These are phyloP conservation scores for Niebla homalea DNA, from an alignment of 495 filamentous ascomycete genomes.

Conservation along the genomic window DNA sequence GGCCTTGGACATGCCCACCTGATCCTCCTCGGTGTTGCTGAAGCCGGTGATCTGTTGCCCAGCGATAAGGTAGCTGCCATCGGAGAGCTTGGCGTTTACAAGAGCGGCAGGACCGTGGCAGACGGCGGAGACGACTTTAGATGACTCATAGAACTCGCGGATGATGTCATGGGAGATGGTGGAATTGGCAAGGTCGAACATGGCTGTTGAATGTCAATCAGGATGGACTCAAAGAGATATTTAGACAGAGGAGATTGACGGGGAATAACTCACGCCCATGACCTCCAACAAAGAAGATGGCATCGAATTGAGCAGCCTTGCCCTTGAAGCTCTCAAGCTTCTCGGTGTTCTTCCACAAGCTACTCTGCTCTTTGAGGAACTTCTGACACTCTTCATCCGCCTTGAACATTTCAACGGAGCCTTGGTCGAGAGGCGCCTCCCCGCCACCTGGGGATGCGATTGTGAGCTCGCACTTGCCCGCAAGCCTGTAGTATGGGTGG, in stretches of 20 bases:
- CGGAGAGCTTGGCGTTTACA: constrained; percentile 38
- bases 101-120: constrained; percentile 58
- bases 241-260: neutral
- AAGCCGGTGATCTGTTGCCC: constrained; percentile 53
- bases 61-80: constrained; percentile 37
- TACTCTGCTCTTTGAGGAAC: constrained; percentile 40
- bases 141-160: constrained; percentile 43
- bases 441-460: constrained; percentile 59
- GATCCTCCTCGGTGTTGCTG: constrained; percentile 54
- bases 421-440: constrained; percentile 50
- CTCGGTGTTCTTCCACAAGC: constrained; percentile 50
- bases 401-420: constrained; percentile 47
- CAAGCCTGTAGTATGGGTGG: constrained; percentile 51
- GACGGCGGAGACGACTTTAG: constrained; percentile 51
- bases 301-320: constrained; percentile 47
- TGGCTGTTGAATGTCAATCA: constrained; percentile 29
- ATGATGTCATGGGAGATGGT: constrained; percentile 39
- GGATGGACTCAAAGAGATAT: neutral
- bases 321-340: constrained; percentile 38
- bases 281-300: constrained; percentile 61
- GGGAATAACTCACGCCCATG: constrained; percentile 47
- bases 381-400: constrained; percentile 35
- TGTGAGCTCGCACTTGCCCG: constrained; percentile 38
- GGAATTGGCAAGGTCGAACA: constrained; percentile 53
- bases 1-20: constrained; percentile 26